Conservation (phyloP, 176 grass and related monocot genomes). For the Pontederia paniculata region DNA sequence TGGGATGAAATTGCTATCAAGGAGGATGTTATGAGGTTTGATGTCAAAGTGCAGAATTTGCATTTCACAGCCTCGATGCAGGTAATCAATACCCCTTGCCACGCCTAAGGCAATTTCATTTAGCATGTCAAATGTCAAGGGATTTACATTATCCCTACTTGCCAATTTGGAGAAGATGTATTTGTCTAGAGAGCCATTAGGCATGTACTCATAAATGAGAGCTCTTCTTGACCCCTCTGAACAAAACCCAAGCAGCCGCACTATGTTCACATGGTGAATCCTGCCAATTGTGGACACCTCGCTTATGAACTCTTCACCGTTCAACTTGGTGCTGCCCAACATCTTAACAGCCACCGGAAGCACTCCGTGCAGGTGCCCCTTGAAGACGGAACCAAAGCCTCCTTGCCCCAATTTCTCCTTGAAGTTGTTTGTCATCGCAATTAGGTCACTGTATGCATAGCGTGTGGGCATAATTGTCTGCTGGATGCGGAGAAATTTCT, state of each 20-base stretch:
- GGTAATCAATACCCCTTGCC: no score
- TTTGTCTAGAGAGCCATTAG: neutral
- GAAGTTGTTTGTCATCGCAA: neutral
- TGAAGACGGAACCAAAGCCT: neutral
- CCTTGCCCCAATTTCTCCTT: neutral
- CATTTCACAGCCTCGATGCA: neutral
- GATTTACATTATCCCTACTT: neutral
- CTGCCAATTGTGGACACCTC: no score
- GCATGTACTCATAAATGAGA: neutral
- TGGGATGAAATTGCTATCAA: neutral
- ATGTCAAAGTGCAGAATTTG: constrained; percentile 6
- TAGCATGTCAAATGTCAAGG: no score
- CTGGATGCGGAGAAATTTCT: neutral
- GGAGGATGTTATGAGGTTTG: neutral
- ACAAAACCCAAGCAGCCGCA: neutral
- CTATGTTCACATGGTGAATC: no score
- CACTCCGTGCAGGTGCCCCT: neutral
- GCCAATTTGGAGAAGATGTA: neutral
- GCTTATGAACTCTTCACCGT: neutral
- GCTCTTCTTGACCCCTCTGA: neutral
- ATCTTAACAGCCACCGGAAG: neutral
- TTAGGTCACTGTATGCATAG: neutral
- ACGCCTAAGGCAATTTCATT: no score
- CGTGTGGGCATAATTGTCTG: neutral
- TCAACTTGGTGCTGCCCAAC: neutral